A percentile compares a stretch with the other conserved stretches of the same genome.
Evolutionary conservation across 2,329 filamentous ascomycete genomes (phyloP).

Genomic region (Neopestalotiopsis sp.): DNA sequence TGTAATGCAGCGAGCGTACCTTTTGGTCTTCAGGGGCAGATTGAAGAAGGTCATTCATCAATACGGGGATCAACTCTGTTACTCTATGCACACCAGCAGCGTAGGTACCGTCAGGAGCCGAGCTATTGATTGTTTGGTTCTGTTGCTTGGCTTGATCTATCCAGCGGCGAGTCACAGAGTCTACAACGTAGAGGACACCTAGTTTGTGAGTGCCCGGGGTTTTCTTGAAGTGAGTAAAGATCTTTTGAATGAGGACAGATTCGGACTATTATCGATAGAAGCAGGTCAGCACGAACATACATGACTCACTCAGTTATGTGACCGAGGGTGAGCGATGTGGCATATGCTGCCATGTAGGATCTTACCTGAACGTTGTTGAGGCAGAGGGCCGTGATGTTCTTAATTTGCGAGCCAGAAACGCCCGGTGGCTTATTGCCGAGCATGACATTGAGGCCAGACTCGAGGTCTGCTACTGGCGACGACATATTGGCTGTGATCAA

Average conservation of each 20-base stretch:
- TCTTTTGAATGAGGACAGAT: constrained; percentile 91
- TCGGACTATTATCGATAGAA: constrained; percentile 70
- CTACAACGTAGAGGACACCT: constrained; percentile 99
- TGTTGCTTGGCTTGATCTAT: constrained; percentile 90
- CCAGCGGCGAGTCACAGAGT: constrained; percentile 99
- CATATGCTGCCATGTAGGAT: constrained; percentile 21
- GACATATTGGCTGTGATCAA: constrained; percentile 59
- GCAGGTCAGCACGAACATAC: constrained; percentile 26
- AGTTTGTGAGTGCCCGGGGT: constrained; percentile 94
- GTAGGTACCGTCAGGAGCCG: constrained; percentile 88
- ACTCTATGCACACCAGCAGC: constrained; percentile 95
- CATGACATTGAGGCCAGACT: constrained; percentile 89
- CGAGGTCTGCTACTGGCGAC: constrained; percentile 88
- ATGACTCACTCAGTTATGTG: background rate
- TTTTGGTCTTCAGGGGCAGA: constrained; percentile 93
- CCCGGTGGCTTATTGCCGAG: constrained; percentile 89
- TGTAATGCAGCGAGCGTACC: constrained; percentile 67
- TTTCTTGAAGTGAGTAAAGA: constrained; percentile 97
- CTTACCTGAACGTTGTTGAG: constrained; percentile 89
- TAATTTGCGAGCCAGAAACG: constrained; percentile 91
- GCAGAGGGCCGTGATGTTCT: constrained; percentile 84
- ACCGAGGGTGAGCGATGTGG: constrained; percentile 20
- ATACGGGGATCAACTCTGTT: constrained; percentile 87
- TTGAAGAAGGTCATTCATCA: constrained; percentile 95
- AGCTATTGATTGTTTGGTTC: constrained; percentile 79